These are phyloP conservation scores for Neonectria sp. DNA, from an alignment of 2,329 filamentous ascomycete genomes.

Conservation along the genomic window DNA sequence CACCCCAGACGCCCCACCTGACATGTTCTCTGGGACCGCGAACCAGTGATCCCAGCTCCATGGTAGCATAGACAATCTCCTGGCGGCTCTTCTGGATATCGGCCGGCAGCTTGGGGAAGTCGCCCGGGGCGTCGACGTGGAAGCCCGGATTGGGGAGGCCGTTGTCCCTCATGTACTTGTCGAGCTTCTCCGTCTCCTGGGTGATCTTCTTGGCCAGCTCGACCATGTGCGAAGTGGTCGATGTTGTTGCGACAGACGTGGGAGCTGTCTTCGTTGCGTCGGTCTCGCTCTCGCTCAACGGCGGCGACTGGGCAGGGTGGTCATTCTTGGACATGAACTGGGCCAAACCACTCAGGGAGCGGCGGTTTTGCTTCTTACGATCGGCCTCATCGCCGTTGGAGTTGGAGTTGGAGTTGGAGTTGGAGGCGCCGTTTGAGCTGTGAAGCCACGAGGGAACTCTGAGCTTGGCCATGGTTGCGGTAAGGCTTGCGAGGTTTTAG, in stretches of 20 bases:
- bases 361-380: conserved; percentile 53
- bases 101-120: conserved; percentile 64
- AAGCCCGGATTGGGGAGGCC: conserved; percentile 61
- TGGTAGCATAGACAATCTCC: conserved; percentile 64
- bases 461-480: conserved; percentile 39
- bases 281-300: conserved; percentile 20
- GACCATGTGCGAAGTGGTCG: conserved; percentile 57
- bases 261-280: conserved; percentile 8
- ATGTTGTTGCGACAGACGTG: conserved; percentile 5
- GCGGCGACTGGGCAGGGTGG: conserved; percentile 21
- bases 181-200: conserved; percentile 64
- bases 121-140: conserved; percentile 58
- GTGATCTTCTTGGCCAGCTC: conserved; percentile 64
- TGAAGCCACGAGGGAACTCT: conserved; percentile 56
- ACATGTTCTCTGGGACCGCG: conserved; percentile 66
- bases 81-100: conserved; percentile 62
- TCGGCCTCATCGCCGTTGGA: conserved; percentile 43
- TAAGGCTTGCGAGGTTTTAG: background rate
- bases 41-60: conserved; percentile 63
- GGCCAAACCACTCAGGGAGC: conserved; percentile 51
- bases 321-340: conserved; percentile 44
- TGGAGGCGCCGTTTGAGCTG: conserved; percentile 26
- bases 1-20: conserved; percentile 68
- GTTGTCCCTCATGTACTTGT: conserved; percentile 62
- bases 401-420: conserved; percentile 7